Conservation (phyloP, 164 flowering plant species). For the Annona cherimola region DNA sequence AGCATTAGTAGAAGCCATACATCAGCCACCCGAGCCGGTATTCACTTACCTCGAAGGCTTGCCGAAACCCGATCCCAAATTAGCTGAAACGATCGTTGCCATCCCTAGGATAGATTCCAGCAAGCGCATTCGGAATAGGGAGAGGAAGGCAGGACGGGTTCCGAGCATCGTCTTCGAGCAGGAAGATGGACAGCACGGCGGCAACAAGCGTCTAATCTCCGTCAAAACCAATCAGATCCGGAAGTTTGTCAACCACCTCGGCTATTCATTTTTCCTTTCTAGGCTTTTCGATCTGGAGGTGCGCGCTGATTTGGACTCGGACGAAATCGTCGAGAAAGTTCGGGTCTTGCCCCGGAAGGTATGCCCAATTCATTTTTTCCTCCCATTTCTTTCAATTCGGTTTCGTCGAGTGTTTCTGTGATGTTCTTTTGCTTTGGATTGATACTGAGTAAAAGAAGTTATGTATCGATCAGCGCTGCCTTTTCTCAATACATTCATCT, state of each 20-base stretch:
- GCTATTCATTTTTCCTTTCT: slow-evolving; percentile 65
- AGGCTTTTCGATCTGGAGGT: slow-evolving; percentile 78
- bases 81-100: slow-evolving; percentile 65
- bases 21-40: slow-evolving; percentile 20
- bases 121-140: slow-evolving; percentile 45
- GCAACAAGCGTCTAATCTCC: slow-evolving; percentile 84
- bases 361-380: not conserved
- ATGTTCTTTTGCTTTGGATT: not conserved
- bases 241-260: slow-evolving; percentile 63
- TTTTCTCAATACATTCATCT: too few relatives aligned
- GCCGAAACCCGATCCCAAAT: slow-evolving; percentile 75
- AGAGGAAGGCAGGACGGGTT: slow-evolving; percentile 67
- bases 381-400: not conserved
- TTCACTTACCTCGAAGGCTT: slow-evolving; percentile 51
- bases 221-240: slow-evolving; percentile 69
- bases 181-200: slow-evolving; percentile 86
- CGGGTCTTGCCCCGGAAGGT: slow-evolving; percentile 85
- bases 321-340: slow-evolving; percentile 69
- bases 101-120: slow-evolving; percentile 63
- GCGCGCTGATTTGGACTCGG: slow-evolving; percentile 47
- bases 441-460: not conserved
- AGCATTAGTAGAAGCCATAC: slow-evolving; percentile 16
- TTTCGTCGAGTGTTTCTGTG: not conserved
- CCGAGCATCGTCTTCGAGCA: slow-evolving; percentile 90
- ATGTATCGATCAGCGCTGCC: too few relatives aligned